Evolutionary conservation across 2,329 filamentous ascomycete genomes (phyloP), one percentile per base, ranked within the genome.

Genomic region (Thielaviopsis musarum): DNA sequence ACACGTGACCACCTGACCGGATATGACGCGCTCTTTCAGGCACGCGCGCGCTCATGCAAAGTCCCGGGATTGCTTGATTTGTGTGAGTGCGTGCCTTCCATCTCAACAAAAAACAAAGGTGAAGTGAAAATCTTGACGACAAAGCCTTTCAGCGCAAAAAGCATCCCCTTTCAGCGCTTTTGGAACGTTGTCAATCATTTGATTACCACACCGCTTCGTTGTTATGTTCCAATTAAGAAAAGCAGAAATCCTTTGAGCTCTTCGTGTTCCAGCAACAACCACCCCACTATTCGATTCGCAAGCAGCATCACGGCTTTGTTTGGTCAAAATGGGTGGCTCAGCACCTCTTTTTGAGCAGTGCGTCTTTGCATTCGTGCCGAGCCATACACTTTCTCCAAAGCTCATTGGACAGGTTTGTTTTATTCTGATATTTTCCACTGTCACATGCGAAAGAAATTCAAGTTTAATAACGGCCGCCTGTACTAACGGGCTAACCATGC

Each of bases 361-460:
- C 68, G 64, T 66, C 9, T 67, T 77, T 63, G 73, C 73, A 41
- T 77, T 77, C 64, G 73, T 77, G 45, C 70, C 74, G 1, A 75
- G 74, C 65, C 68, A 66, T 45, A 63, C 66, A 17, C 67, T 77
- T 19, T 66, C 72, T 10, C 69, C 71, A 1, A 74, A 70, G 56
- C 63, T 71, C 3, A 73, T 76, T 54, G 66, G 69, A 58, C 72
- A 75, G 63, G 74, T 76, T 63, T 17, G 65, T 62, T 53, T 4
- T 6, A 15, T 49, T 7, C 17, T 19, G 22, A 19, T 49, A 10
- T 10, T 49, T 21, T 6, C 9, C 45, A 5, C 5, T 19, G n/a
- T 49, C 45, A 49, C 45, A 49, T 49, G 45, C 9, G 30, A 34
- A 34, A 34, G 10, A 49, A 19, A 21, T 19, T 48, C 12, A 49